These are phyloP conservation scores for Ilex asprella DNA, from an alignment of 257 asterid species.

Conservation along the genomic window DNA sequence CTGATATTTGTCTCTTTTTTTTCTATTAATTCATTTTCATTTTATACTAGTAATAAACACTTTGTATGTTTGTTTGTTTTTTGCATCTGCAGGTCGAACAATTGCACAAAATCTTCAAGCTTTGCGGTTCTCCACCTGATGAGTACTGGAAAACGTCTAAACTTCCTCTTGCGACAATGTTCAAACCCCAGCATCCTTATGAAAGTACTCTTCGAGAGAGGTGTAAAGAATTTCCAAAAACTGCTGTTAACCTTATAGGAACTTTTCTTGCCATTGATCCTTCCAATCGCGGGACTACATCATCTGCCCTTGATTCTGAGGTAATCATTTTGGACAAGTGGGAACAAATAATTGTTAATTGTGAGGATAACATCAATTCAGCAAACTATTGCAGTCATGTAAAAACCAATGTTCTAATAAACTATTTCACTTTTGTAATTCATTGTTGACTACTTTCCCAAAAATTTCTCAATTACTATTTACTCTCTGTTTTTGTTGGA, in stretches of 20 bases:
- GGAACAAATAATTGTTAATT: neutral
- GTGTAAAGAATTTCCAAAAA: neutral
- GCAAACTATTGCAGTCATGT: too few species aligned
- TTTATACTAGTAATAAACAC: too few species aligned
- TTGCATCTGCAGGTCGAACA: neutral
- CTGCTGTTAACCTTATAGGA: neutral
- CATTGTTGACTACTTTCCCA: too few species aligned
- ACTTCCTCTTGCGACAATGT: neutral
- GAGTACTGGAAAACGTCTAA: neutral
- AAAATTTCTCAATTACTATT: too few species aligned
- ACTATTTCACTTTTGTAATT: neutral
- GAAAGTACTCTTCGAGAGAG: neutral
- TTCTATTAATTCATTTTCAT: neutral
- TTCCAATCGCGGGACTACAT: neutral
- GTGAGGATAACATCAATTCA: too few species aligned
- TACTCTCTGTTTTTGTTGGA: too few species aligned
- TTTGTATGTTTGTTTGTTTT: too few species aligned
- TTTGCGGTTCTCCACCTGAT: too few species aligned
- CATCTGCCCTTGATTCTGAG: conserved; percentile 3
- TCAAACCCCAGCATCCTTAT: neutral
- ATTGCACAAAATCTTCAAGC: too few species aligned
- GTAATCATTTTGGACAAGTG: neutral
- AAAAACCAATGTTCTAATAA: neutral
- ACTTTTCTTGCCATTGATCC: neutral
- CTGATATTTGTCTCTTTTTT: neutral